phyloP scores from a whole-genome alignment of 352 stramenopile genomes.

The Phytophthora sp. region DNA sequence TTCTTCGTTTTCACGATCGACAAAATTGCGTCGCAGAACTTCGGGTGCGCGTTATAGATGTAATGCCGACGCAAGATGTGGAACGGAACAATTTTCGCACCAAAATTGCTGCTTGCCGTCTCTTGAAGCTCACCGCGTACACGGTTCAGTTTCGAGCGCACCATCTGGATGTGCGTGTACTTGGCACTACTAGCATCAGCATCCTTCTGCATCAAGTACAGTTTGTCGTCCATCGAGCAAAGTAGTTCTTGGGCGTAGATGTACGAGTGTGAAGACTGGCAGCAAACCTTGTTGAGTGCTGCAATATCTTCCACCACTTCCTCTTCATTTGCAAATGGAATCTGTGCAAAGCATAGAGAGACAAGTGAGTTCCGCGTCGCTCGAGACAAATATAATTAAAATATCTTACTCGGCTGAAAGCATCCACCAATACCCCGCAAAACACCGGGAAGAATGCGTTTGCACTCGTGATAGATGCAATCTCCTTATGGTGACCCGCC shows the following conservation, averaged over 20 bases:
- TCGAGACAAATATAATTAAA: too few relatives aligned
- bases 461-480: constrained; percentile 83
- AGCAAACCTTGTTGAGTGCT: constrained; percentile 86
- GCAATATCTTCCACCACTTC: constrained; percentile 72
- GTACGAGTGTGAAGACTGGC: constrained; percentile 86
- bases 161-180: constrained; percentile 51
- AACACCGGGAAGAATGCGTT: constrained; percentile 90
- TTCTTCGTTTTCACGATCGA: constrained; percentile 81
- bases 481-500: constrained; percentile 88
- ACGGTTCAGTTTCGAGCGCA: constrained; percentile 75
- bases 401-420: constrained; percentile 77
- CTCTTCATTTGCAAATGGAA: constrained; percentile 83
- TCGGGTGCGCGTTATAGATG: constrained; percentile 59
- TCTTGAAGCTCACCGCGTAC: constrained; percentile 82
- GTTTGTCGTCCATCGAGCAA: constrained; percentile 71
- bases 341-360: constrained; percentile 42
- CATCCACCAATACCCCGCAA: constrained; percentile 78
- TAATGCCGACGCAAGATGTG: constrained; percentile 77
- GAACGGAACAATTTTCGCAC: constrained; percentile 71
- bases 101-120: constrained; percentile 65
- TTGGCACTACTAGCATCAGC: constrained; percentile 32
- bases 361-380: too few relatives aligned
- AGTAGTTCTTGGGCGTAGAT: constrained; percentile 82
- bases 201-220: constrained; percentile 63
- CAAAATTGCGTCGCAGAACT: constrained; percentile 73